Evolutionary conservation across 345 rosid species (phyloP).

Genomic region (Aquilaria sinensis): DNA sequence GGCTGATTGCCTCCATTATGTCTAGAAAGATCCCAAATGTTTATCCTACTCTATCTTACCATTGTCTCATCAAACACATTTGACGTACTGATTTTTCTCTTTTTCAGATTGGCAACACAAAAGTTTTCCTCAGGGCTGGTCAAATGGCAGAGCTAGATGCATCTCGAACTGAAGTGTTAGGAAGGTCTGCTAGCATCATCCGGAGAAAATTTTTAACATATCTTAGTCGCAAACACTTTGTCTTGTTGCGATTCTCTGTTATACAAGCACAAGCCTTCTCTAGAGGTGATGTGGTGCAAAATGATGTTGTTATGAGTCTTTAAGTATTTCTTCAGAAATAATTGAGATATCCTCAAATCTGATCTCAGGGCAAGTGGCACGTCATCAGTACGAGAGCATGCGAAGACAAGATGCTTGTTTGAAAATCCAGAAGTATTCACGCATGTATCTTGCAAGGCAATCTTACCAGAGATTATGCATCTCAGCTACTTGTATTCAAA

Average conservation of each 20-base stretch:
- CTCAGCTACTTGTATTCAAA: conserved; percentile 64
- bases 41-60: neutral
- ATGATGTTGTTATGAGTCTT: neutral
- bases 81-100: conserved; percentile 15
- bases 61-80: neutral
- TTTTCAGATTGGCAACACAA: conserved; percentile 83
- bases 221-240: conserved; percentile 45
- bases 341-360: conserved; percentile 9
- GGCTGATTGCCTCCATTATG: conserved; percentile 1
- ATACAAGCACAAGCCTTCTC: conserved; percentile 61
- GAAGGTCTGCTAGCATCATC: conserved; percentile 70
- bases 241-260: conserved; percentile 46
- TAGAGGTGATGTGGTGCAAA: conserved; percentile 49
- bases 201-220: conserved; percentile 71
- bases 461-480: conserved; percentile 40
- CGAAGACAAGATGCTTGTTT: conserved; percentile 74
- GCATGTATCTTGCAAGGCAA: conserved; percentile 55
- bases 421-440: conserved; percentile 59
- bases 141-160: conserved; percentile 98
- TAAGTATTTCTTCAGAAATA: neutral
- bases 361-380: conserved; percentile 59
- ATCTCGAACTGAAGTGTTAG: conserved; percentile 66
- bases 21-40: conserved; percentile 5
- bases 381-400: conserved; percentile 44
- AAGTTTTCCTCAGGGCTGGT: conserved; percentile 94